A percentile compares a stretch with the other conserved stretches of the same genome.
phyloP scores from a whole-genome alignment of 2,329 filamentous ascomycete species.

The Periconia macrospinosa region DNA sequence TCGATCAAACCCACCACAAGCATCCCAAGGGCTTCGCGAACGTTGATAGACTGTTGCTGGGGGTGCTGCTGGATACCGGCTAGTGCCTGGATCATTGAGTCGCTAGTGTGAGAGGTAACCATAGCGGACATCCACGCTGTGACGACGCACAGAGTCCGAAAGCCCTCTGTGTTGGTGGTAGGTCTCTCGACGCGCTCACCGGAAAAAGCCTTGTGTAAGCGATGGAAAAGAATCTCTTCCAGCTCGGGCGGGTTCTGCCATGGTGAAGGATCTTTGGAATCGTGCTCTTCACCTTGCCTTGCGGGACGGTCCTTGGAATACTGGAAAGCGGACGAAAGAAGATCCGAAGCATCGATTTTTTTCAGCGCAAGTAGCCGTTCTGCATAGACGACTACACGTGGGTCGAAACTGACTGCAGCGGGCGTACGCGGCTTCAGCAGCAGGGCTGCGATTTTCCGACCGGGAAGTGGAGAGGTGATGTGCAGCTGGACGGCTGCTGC shows the following conservation, averaged over 20 bases:
- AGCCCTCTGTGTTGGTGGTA: conserved; percentile 30
- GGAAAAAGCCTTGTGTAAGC: conserved; percentile 38
- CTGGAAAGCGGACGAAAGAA: conserved; percentile 34
- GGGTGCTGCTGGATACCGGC: conserved; percentile 49
- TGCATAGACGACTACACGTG: conserved; percentile 36
- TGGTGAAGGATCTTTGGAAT: conserved; percentile 21
- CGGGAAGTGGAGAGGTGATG: conserved; percentile 36
- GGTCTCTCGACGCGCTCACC: conserved; percentile 33
- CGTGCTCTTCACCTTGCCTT: conserved; percentile 20
- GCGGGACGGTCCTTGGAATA: conserved; percentile 38
- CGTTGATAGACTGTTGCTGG: conserved; percentile 61
- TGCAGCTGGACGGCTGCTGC: conserved; percentile 35
- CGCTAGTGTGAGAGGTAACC: conserved; percentile 43
- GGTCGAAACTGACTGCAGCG: conserved; percentile 33
- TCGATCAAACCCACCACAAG: conserved; percentile 65
- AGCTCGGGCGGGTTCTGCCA: conserved; percentile 40
- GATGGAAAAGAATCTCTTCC: conserved; percentile 42
- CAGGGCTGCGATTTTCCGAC: conserved; percentile 38
- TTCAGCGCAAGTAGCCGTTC: conserved; percentile 37
- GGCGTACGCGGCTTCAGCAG: conserved; percentile 35
- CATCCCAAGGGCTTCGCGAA: conserved; percentile 66
- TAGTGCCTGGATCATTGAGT: conserved; percentile 45
- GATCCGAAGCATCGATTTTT: conserved; percentile 39
- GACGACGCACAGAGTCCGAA: conserved; percentile 32
- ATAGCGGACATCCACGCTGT: conserved; percentile 44